Conservation (phyloP, 2,329 filamentous ascomycete species). For the Fragosphaeria purpurea region DNA sequence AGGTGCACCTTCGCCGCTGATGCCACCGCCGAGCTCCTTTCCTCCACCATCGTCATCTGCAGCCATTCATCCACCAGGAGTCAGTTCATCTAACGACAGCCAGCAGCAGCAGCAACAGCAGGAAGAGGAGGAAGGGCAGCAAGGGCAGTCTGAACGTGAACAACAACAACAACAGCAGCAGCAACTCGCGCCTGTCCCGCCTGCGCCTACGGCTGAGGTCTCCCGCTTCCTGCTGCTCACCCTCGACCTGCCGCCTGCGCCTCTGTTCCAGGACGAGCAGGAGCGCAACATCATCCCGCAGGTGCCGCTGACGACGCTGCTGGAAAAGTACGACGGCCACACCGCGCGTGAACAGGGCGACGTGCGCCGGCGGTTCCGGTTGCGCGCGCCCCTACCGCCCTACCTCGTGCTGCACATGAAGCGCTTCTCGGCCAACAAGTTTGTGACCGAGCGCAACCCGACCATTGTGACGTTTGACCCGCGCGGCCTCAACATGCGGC, state of each 20-base stretch:
- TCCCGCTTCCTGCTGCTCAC: constrained; percentile 86
- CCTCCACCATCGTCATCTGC: not conserved
- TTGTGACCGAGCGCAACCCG: constrained; percentile 89
- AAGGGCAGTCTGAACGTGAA: not conserved
- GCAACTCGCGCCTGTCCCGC: not conserved
- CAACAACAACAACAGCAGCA: not conserved
- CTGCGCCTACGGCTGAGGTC: constrained; percentile 64
- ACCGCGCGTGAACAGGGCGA: constrained; percentile 80
- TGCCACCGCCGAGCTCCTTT: not conserved
- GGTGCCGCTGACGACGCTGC: constrained; percentile 69
- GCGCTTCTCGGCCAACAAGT: constrained; percentile 94
- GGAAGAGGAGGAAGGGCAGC: no score
- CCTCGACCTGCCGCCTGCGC: constrained; percentile 81
- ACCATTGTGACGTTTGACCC: constrained; percentile 97
- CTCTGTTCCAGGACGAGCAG: constrained; percentile 90
- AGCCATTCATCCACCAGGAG: not conserved
- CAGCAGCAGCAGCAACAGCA: no score
- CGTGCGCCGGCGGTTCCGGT: constrained; percentile 77
- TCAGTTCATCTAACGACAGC: no score
- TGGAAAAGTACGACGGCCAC: constrained; percentile 87
- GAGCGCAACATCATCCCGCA: constrained; percentile 96
- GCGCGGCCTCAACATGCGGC: constrained; percentile 69
- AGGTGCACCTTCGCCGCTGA: not conserved
- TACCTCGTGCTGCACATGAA: constrained; percentile 94
- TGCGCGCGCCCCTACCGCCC: constrained; percentile 82